Base-by-base conservation (phyloP, 192 early-diverging fungal genomes). In the Backusella liffmaniae region DNA sequence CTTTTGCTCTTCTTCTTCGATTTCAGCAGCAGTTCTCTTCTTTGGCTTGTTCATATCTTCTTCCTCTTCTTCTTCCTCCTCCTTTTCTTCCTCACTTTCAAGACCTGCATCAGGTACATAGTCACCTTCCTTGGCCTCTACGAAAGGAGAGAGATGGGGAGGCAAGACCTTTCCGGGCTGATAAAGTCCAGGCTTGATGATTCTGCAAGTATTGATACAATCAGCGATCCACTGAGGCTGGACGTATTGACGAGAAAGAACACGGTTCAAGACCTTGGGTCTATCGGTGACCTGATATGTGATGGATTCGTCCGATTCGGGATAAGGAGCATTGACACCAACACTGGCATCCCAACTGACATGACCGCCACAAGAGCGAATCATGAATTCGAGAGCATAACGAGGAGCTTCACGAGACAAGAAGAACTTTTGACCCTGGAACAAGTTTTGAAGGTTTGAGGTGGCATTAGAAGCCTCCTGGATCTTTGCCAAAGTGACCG, bases 211-310 rank as follows among this genome's bases (percentile, higher is more conserved):
- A 72, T 99, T 99, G 72, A 98, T 87, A 77, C 90, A 92, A 81
- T 99, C 98, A 85, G 93, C 96, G 18, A 96, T 87, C 98, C 98
- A 99, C 83, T 99, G 98, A n/a, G 98, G 98, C 84, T 98, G 98
- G 42, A 98, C 86, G 76, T 96, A 98, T 12, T 86, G 86, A 78
- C 96, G 90, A 39, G 81, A 77, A 66, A 87, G 76, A 82, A 91
- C 89, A 73, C 85, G 85, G 71, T 92, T 87, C 73, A 80, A 82
- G 77, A 89, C 86, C 6, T 75, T 77, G 16, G 96, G 96, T 30
- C 97, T 91, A 84, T 99, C 98, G 34, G 87, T 82, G 70, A 98
- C 88, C 75, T 97, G 95, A 79, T 96, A 90, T 0, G 96, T 97
- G 77, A 99, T 95, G 15, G 86, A 84, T n/a, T 90, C 85, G 80